Conservation (phyloP, 768 basidiomycete species). For the Gautieria morchelliformis region DNA sequence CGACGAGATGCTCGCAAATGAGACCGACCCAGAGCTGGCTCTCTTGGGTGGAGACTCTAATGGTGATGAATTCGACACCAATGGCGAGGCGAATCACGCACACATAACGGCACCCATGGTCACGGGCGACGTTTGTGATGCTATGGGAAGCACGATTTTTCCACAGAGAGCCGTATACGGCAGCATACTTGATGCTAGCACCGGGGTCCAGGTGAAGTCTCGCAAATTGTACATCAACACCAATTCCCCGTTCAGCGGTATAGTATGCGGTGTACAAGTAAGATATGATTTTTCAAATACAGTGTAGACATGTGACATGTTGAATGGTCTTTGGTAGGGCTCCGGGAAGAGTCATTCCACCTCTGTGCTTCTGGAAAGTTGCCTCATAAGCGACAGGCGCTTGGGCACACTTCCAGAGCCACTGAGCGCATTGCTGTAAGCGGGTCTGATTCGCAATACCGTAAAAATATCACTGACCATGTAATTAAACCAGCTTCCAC, state of each 20-base stretch:
- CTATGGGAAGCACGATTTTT: neutral
- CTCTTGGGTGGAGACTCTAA: neutral
- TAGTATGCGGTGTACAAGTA: conserved; percentile 51
- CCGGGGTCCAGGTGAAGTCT: neutral
- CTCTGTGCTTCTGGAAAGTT: conserved; percentile 57
- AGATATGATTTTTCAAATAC: neutral
- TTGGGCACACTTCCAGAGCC: conserved; percentile 46
- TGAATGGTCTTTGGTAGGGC: conserved; percentile 24
- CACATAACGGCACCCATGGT: neutral
- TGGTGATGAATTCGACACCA: neutral
- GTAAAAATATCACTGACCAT: neutral
- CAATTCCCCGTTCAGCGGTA: conserved; percentile 62
- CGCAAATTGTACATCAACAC: conserved; percentile 7
- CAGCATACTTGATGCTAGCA: neutral
- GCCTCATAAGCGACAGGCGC: conserved; percentile 45
- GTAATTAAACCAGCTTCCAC: conserved; percentile 1
- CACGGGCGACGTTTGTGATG: neutral
- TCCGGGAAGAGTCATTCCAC: conserved; percentile 70
- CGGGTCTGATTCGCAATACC: neutral
- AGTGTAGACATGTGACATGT: neutral
- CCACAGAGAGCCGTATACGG: neutral
- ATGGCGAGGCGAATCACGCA: neutral
- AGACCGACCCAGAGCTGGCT: neutral
- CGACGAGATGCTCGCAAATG: neutral
- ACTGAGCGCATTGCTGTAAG: conserved; percentile 45